Base-by-base conservation (phyloP, 108 stramenopile genomes). In the Cyclostephanos invisitatus region DNA sequence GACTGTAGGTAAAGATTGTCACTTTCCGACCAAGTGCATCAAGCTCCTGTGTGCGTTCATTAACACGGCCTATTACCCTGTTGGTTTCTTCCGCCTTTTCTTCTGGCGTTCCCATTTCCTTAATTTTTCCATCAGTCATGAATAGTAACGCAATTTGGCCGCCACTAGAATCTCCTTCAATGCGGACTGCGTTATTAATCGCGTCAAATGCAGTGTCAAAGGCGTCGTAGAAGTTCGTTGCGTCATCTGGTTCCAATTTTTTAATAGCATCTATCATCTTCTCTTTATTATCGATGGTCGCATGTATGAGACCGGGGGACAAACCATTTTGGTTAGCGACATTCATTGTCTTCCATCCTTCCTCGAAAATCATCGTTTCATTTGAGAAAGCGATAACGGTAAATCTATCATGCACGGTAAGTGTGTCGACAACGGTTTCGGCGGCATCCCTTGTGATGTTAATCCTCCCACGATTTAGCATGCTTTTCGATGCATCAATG, bases 1-100 rank as follows among this genome's bases (percentile, higher is more conserved):
- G 54, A 48, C 70, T 73, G 69, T 74, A 87, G 17, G 83, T 85
- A 57, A 87, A 85, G 17, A 87, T 53, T 5, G 75, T 75, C 3
- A 32, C 20, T 24, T 68, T 67, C 24, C 78, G 25, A 21, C 64
- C 37, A 12, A 49, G 54, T n/a, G 40, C 38, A 47, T 72, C 64
- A 59, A 69, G 48, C 15, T 44, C 5, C 44, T 49, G 27, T 9
- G 25, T 74, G 17, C 50, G 42, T 0, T 67, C 44, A 20, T 77
- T 72, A 35, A 81, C 75, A 15, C 76, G 70, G 4, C 0, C 0
- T 32, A 81, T 72, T 12, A 72, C 63, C 51, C 24, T 53, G 51
- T 24, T 18, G 7, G 51, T 53, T 24, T 53, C 51, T 0, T 0
- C 14, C 51, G 8, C 9, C 11, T 40, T 8, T 48, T 75, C 79